Evolutionary conservation across 2,329 filamentous ascomycete species (phyloP).

Genomic region (Verticillium albo-atrum): DNA sequence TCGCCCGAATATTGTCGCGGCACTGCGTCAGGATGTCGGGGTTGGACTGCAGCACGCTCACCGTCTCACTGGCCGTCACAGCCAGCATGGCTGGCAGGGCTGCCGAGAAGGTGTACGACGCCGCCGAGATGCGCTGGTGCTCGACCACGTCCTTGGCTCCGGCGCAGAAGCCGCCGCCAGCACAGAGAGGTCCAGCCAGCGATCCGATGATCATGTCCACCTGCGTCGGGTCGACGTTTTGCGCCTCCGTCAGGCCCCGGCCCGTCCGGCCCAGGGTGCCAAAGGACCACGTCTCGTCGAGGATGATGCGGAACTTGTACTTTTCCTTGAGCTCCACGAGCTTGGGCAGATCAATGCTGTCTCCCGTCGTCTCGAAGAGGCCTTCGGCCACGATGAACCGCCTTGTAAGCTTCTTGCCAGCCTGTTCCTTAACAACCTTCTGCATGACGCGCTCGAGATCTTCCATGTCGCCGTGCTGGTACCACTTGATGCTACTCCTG

Average conservation of each 20-base stretch:
- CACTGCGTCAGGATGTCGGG: constrained; percentile 76
- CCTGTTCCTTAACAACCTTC: constrained; percentile 83
- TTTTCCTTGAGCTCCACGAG: constrained; percentile 90
- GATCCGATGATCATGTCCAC: constrained; percentile 98
- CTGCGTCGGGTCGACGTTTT: constrained; percentile 89
- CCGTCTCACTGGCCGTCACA: constrained; percentile 90
- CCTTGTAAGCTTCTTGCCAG: constrained; percentile 81
- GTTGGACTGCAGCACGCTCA: constrained; percentile 79
- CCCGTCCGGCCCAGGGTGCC: constrained; percentile 90
- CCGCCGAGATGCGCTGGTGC: constrained; percentile 90
- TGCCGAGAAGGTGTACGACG: constrained; percentile 92
- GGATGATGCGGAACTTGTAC: constrained; percentile 96
- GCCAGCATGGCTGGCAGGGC: constrained; percentile 90
- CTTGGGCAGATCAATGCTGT: constrained; percentile 78
- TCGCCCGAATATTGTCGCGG: constrained; percentile 79
- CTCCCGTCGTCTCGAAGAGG: constrained; percentile 85
- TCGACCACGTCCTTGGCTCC: constrained; percentile 88
- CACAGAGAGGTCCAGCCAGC: constrained; percentile 82
- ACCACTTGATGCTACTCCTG: constrained; percentile 88
- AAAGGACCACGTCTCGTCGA: constrained; percentile 97
- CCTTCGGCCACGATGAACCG: constrained; percentile 96
- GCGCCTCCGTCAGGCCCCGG: constrained; percentile 88
- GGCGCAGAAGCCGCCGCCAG: constrained; percentile 93
- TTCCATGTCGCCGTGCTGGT: constrained; percentile 92
- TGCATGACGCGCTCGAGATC: constrained; percentile 83